Base-by-base conservation (phyloP, 192 early-diverging fungal genomes). In the Coemansia erecta region DNA sequence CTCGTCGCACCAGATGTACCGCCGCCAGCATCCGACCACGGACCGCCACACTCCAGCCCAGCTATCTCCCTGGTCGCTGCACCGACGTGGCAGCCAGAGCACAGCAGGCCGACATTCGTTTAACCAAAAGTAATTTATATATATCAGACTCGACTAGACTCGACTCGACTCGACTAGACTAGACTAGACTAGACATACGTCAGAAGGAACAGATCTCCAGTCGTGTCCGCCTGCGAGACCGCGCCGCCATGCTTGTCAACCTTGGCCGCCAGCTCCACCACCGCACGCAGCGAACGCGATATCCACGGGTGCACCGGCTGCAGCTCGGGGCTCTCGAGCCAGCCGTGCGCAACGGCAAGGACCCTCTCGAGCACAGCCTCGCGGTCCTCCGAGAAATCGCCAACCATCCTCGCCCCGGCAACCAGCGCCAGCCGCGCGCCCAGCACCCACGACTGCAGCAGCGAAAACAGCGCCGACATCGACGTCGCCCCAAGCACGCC, bases 401-500 rank as follows among this genome's bases (percentile, higher is more conserved):
- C 56, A 5, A n/a, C 57, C 7, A 53, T 15, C 12, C 61, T 47
- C 4, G 68, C 49, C 0, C 61, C 75, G 13, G 52, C 64, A 66
- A 72, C 71, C 57, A 78, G 19, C 8, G 58, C 54, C 45, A 78
- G 49, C 8, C 69, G 75, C 24, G 75, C 75, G 19, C 75, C 75
- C 2, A 78, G 56, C 23, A 78, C 64, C 75, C 75, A 78, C 43
- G 75, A 71, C 62, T 78, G 75, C 40, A 78, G 33, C 24, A 56
- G 75, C 58, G 64, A 43, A 31, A 72, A 78, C 49, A 78, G 54
- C 26, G 35, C 18, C 5, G 75, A 49, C 48, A 65, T 26, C 13
- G 68, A 67, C 2, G 75, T 72, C 13, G 44, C 69, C 0, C 65
- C 65, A 24, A 74, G 57, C 24, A 60, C 51, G 13, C 72, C 65